A percentile compares a stretch with the other conserved stretches of the same genome.
These are phyloP conservation scores for Fusarium buharicum DNA, from an alignment of 2,329 filamentous ascomycete species.

Conservation along the genomic window DNA sequence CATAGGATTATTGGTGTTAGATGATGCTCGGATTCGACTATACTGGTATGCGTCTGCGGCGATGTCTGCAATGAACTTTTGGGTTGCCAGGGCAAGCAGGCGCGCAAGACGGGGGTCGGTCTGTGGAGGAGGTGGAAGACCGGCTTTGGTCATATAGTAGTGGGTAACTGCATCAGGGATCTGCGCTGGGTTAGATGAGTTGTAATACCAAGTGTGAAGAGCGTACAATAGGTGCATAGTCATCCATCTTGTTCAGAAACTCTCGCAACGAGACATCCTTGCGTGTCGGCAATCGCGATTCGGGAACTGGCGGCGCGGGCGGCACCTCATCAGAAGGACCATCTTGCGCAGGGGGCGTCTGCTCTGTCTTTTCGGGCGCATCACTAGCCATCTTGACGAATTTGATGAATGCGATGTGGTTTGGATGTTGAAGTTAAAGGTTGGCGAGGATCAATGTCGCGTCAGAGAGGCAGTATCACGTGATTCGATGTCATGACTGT, in stretches of 20 bases:
- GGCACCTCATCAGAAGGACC: constrained; percentile 48
- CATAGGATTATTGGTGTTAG: constrained; percentile 89
- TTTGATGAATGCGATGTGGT: constrained; percentile 30
- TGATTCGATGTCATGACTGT: constrained; percentile 36
- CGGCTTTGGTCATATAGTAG: constrained; percentile 97
- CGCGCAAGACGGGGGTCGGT: constrained; percentile 91
- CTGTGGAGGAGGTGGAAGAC: constrained; percentile 90
- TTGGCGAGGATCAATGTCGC: constrained; percentile 23
- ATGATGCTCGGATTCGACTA: constrained; percentile 91
- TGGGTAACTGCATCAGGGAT: constrained; percentile 98
- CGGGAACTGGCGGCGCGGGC: constrained; percentile 61
- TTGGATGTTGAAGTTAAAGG: constrained; percentile 28
- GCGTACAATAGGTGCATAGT: constrained; percentile 93
- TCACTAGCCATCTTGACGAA: constrained; percentile 50
- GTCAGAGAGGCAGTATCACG: constrained; percentile 36
- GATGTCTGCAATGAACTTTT: constrained; percentile 98
- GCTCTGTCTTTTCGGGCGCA: constrained; percentile 49
- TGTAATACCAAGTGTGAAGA: not conserved
- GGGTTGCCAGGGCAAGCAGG: constrained; percentile 94
- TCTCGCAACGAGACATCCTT: constrained; percentile 94
- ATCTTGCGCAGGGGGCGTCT: constrained; percentile 46
- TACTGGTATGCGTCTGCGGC: constrained; percentile 98
- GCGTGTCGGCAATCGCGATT: constrained; percentile 76
- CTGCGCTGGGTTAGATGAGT: constrained; percentile 48
- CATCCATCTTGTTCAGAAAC: constrained; percentile 96